phyloP scores from a whole-genome alignment of 208 protist genomes.

The Leishmania mexicana region DNA sequence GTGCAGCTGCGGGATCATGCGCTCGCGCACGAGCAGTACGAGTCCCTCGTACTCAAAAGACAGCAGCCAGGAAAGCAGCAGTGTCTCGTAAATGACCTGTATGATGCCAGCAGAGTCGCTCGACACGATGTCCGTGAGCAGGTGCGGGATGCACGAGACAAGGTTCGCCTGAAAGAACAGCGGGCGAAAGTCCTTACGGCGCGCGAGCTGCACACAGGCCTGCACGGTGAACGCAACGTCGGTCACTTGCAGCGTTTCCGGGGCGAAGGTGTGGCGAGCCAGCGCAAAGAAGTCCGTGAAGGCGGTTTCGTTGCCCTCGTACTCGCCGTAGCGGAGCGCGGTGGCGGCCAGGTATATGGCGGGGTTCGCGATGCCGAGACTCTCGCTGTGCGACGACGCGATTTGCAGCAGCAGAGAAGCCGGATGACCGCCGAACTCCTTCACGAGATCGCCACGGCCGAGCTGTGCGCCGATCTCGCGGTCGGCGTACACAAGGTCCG shows the following conservation, averaged over 20 bases:
- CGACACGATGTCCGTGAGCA: constrained; percentile 82
- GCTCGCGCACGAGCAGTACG: constrained; percentile 60
- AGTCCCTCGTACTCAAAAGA: constrained; percentile 88
- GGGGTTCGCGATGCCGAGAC: constrained; percentile 62
- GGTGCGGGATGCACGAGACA: constrained; percentile 65
- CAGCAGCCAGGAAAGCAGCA: constrained; percentile 80
- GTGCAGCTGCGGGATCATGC: constrained; percentile 89
- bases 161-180: constrained; percentile 79
- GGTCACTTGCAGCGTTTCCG: constrained; percentile 60
- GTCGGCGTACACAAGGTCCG: constrained; percentile 63
- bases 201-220: constrained; percentile 75
- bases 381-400: constrained; percentile 39
- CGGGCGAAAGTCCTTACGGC: constrained; percentile 68
- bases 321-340: constrained; percentile 67
- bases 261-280: constrained; percentile 50
- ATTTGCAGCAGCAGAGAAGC: constrained; percentile 61
- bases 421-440: constrained; percentile 53
- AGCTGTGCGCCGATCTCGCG: constrained; percentile 54
- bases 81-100: constrained; percentile 85
- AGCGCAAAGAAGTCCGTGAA: constrained; percentile 70
- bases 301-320: constrained; percentile 44
- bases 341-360: constrained; percentile 76
- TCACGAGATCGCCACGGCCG: constrained; percentile 38
- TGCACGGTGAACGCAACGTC: constrained; percentile 77
- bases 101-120: constrained; percentile 80